A percentile compares a stretch with the other conserved stretches of the same genome.
These are phyloP conservation scores for Colletotrichum lini DNA, from an alignment of 2,329 filamentous ascomycete species.

Conservation along the genomic window DNA sequence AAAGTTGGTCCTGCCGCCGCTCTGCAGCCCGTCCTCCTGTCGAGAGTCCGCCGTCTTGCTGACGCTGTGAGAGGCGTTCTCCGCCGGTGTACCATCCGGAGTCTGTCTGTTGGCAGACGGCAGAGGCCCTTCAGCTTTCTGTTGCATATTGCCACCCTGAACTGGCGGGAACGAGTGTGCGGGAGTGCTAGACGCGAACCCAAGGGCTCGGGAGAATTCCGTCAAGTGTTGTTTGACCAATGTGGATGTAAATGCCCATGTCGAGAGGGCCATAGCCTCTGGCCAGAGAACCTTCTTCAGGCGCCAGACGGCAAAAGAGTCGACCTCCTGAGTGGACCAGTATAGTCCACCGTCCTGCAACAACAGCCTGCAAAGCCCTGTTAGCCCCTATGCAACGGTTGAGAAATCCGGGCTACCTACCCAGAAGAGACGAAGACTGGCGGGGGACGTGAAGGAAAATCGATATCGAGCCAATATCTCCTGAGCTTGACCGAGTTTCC, in stretches of 20 bases:
- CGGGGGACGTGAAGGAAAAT: slow-evolving; percentile 72
- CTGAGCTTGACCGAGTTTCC: slow-evolving; percentile 65
- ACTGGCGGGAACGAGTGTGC: slow-evolving; percentile 2
- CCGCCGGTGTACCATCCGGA: slow-evolving; percentile 38
- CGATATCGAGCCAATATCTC: slow-evolving; percentile 72
- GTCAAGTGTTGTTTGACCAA: slow-evolving; percentile 61
- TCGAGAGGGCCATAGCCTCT: slow-evolving; percentile 63
- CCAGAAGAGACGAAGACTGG: slow-evolving; percentile 72
- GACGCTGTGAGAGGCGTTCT: slow-evolving; percentile 32
- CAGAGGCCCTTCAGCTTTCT: slow-evolving; percentile 32
- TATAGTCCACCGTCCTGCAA: slow-evolving; percentile 64
- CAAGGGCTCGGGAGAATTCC: slow-evolving; percentile 62
- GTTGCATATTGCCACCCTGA: slow-evolving; percentile 11
- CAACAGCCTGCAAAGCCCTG: slow-evolving; percentile 57
- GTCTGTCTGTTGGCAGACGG: slow-evolving; percentile 38
- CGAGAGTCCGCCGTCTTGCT: slow-evolving; percentile 28
- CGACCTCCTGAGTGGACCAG: slow-evolving; percentile 64
- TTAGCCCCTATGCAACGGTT: slow-evolving; percentile 43
- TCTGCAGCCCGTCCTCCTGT: slow-evolving; percentile 24
- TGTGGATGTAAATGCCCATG: slow-evolving; percentile 66
- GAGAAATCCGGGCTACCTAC: slow-evolving; percentile 57
- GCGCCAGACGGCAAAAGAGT: slow-evolving; percentile 61
- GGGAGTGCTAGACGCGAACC: slow-evolving; percentile 52
- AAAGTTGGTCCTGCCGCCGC: slow-evolving; percentile 43
- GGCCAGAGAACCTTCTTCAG: slow-evolving; percentile 68